Evolutionary conservation across 192 early-diverging fungal species (phyloP), one percentile per base, ranked within the genome.

Genomic region (Umbelopsis sp.): DNA sequence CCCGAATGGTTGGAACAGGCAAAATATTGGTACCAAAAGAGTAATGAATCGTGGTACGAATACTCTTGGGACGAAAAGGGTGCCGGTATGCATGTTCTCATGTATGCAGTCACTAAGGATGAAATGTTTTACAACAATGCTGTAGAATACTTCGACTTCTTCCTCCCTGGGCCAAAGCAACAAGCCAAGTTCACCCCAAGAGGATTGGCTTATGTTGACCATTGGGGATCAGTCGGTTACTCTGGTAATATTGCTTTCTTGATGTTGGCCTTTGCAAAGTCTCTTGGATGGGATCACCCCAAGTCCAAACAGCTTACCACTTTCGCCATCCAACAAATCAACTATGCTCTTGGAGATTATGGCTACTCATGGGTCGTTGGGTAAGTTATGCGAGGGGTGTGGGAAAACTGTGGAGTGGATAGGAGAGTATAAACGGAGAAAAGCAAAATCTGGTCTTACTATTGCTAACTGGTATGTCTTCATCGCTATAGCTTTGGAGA

Each of bases 61-160:
- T 76, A 81, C 36, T 76, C 74, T 25, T 89, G 88, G 88, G 84
- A 87, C 54, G 79, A 83, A 52, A 85, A 89, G 65, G 66, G 74
- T 12, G 84, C 79, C 32, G 75, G 65, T 21, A 54, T 77, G 36
- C 79, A 81, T 29, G 69, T 81, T 66, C 70, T 86, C 4, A 43
- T 86, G 10, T 80, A 86, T 77, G 43, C 51, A 4, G 25, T 79
- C 31, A 85, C 84, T 25, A 82, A 77, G 44, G 77, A 82, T 8
- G 71, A 68, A 0, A 52, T 68, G 16, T 82, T 74, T 34, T 74
- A 77, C 24, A 74, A 71, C 16, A 81, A 81, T 38, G 68, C 75
- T 41, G 68, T 76, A 62, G 66, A 73, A 1, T 81, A 77, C 45
- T 76, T 77, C 49, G 70, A 69, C 17, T 72, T 71, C 45, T 81